phyloP scores from a whole-genome alignment of 768 basidiomycete genomes.

The Rhodocollybia butyracea region DNA sequence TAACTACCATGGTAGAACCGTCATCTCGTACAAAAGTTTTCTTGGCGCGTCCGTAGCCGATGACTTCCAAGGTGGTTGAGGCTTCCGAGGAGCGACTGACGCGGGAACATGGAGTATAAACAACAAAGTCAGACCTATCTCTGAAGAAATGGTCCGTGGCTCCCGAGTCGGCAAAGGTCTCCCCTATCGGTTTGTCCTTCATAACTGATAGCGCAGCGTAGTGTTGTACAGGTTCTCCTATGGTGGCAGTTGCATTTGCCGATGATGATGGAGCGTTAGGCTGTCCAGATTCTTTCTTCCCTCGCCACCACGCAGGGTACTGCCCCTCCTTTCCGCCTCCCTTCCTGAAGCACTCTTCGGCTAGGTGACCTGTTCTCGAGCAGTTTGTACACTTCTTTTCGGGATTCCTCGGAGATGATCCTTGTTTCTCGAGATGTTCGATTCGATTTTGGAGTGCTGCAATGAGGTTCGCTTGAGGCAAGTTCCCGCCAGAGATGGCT shows the following conservation, averaged over 20 bases:
- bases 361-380: slow-evolving; percentile 10
- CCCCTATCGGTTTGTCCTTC: not conserved
- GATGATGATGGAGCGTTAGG: not conserved
- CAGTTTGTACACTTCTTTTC: slow-evolving; percentile 17
- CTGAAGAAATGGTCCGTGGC: slow-evolving; percentile 23
- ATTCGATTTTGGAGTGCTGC: not conserved
- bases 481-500: too few relatives aligned
- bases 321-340: slow-evolving; percentile 7
- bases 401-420: not conserved
- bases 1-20: slow-evolving; percentile 12
- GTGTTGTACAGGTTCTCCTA: not conserved
- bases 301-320: slow-evolving; percentile 13
- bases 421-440: not conserved
- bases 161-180: slow-evolving; percentile 15
- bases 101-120: slow-evolving; percentile 6
- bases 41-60: slow-evolving; percentile 17
- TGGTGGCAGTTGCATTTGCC: not conserved
- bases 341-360: slow-evolving; percentile 19
- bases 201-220: not conserved
- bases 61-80: slow-evolving; percentile 14
- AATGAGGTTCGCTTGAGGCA: not conserved
- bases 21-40: slow-evolving; percentile 11
- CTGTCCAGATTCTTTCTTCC: not conserved
- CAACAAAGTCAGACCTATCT: slow-evolving; percentile 12
- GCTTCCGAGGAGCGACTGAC: slow-evolving; percentile 10